A percentile compares a stretch with the other conserved stretches of the same genome.
Evolutionary conservation across 177 flowering plant genomes (phyloP).

Genomic region (Tripterygium wilfordii): DNA sequence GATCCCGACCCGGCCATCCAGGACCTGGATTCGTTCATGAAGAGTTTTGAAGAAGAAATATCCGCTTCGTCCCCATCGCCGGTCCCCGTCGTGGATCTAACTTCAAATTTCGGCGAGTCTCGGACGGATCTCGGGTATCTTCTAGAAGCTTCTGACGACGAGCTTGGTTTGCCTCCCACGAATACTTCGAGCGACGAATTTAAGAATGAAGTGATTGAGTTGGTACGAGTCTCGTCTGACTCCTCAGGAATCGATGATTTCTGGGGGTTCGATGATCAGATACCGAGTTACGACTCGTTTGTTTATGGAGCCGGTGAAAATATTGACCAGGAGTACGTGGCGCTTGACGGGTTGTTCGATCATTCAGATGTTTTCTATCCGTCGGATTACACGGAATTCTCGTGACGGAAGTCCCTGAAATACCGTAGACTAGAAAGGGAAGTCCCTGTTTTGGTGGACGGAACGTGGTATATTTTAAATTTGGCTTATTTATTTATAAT

Average conservation of each 20-base stretch:
- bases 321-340: slow-evolving; percentile 29
- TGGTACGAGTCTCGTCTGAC: slow-evolving; percentile 17
- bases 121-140: slow-evolving; percentile 66
- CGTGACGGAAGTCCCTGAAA: no score
- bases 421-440: no score
- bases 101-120: slow-evolving; percentile 39
- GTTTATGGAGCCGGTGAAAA: slow-evolving; percentile 26
- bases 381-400: slow-evolving; percentile 31
- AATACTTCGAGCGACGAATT: slow-evolving; percentile 7
- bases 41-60: slow-evolving; percentile 61
- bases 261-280: slow-evolving; percentile 60
- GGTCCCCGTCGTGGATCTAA: slow-evolving; percentile 12
- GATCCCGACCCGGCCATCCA: slow-evolving; percentile 25
- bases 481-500: no score
- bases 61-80: slow-evolving; percentile 10
- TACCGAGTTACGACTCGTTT: slow-evolving; percentile 38
- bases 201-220: slow-evolving; percentile 8
- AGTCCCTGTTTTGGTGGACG: no score
- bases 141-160: slow-evolving; percentile 80
- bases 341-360: slow-evolving; percentile 65
- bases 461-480: no score
- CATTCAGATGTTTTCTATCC: slow-evolving; percentile 37
- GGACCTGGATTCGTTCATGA: slow-evolving; percentile 65
- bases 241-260: slow-evolving; percentile 40
- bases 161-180: slow-evolving; percentile 74